These are phyloP conservation scores for Hortiboletus campestris DNA, from an alignment of 768 basidiomycete genomes.

Conservation along the genomic window DNA sequence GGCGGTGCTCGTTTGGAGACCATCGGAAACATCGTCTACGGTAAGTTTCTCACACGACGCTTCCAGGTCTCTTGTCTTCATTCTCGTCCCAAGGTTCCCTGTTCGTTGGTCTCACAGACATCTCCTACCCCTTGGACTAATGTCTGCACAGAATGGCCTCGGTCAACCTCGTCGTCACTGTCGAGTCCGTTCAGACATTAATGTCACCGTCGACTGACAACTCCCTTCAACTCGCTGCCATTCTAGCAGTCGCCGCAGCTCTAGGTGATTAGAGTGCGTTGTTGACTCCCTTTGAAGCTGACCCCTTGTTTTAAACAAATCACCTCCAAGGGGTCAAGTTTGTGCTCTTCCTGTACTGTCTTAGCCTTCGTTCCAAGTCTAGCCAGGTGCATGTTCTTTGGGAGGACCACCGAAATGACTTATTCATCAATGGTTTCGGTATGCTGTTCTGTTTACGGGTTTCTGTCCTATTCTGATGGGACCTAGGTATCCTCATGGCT, in stretches of 20 bases:
- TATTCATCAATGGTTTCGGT: slow-evolving; percentile 84
- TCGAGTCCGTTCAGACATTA: slow-evolving; percentile 79
- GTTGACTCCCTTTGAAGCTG: not conserved
- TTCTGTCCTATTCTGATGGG: not conserved
- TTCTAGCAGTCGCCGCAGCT: slow-evolving; percentile 81
- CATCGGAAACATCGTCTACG: slow-evolving; percentile 86
- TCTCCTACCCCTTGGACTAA: not conserved
- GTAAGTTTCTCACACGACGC: slow-evolving; percentile 32
- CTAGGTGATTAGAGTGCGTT: slow-evolving; percentile 44
- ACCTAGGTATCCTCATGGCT: slow-evolving; percentile 78
- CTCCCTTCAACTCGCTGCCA: slow-evolving; percentile 74
- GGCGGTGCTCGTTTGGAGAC: slow-evolving; percentile 89
- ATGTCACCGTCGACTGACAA: slow-evolving; percentile 55
- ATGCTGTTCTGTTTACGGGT: slow-evolving; percentile 12
- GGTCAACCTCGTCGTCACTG: slow-evolving; percentile 88
- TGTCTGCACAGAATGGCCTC: slow-evolving; percentile 68
- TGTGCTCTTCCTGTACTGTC: slow-evolving; percentile 84
- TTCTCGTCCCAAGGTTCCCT: slow-evolving; percentile 41
- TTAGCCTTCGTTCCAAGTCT: slow-evolving; percentile 69
- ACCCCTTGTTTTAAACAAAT: not conserved
- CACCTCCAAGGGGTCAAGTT: slow-evolving; percentile 70
- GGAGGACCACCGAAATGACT: slow-evolving; percentile 95
- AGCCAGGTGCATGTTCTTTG: slow-evolving; percentile 94
- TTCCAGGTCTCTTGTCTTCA: slow-evolving; percentile 1
- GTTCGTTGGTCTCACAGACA: slow-evolving; percentile 28